Conservation (phyloP, 345 rosid genomes). For the Salix koriyanagi region DNA sequence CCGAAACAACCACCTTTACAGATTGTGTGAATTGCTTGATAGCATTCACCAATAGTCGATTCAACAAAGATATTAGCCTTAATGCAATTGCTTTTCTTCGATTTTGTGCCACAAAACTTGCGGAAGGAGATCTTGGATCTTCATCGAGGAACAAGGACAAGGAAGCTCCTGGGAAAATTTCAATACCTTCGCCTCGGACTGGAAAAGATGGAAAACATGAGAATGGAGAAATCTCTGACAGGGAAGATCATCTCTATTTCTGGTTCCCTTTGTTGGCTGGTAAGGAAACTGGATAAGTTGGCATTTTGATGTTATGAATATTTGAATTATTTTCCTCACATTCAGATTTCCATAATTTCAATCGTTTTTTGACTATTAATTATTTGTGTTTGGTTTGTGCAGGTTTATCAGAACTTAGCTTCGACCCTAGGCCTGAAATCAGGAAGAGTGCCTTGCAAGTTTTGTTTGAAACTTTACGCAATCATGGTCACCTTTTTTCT, state of each 20-base stretch:
- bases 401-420: conserved; percentile 98
- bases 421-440: conserved; percentile 96
- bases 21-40: conserved; percentile 97
- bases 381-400: conserved; percentile 19
- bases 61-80: conserved; percentile 89
- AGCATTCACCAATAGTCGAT: conserved; percentile 94
- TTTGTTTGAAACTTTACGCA: conserved; percentile 84
- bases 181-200: conserved; percentile 48
- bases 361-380: neutral
- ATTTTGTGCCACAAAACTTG: conserved; percentile 93
- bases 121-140: conserved; percentile 83
- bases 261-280: conserved; percentile 99
- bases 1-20: conserved; percentile 97
- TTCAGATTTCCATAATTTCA: neutral
- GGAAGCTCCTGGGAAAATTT: conserved; percentile 46
- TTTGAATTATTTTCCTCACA: neutral
- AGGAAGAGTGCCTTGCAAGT: conserved; percentile 93
- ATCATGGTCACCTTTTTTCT: conserved; percentile 91
- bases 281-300: conserved; percentile 30
- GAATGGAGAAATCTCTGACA: conserved; percentile 57
- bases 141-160: conserved; percentile 60
- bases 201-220: conserved; percentile 57
- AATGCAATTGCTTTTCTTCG: conserved; percentile 90
- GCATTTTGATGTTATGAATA: conserved; percentile 3
- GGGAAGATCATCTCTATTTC: conserved; percentile 76